A percentile compares a stretch with the other conserved stretches of the same genome.
Evolutionary conservation across 768 basidiomycete species (phyloP).

Genomic region (Hysterangium stoloniferum): DNA sequence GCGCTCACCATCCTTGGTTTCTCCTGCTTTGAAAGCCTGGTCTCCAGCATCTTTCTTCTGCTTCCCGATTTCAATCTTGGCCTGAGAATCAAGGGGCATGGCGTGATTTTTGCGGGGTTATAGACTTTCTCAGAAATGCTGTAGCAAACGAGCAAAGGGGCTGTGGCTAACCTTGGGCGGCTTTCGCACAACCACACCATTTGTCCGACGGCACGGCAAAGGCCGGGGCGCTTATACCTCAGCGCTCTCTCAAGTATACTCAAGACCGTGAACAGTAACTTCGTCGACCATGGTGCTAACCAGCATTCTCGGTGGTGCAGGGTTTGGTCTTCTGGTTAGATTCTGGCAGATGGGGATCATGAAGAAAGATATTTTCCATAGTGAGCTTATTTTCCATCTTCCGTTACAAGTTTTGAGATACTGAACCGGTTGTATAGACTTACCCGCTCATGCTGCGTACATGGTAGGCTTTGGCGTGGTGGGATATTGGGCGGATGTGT

Average conservation of each 20-base stretch:
- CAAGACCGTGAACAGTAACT: no score
- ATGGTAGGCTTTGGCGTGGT: conserved; percentile 63
- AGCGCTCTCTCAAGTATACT: no score
- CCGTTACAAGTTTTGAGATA: not conserved
- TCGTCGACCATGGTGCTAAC: conserved; percentile 48
- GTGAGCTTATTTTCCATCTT: conserved; percentile 42
- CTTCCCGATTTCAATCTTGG: conserved; percentile 54
- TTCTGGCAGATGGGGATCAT: conserved; percentile 86
- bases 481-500: conserved; percentile 68
- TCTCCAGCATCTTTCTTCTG: conserved; percentile 62
- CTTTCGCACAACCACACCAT: not conserved
- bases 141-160: not conserved
- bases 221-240: no score
- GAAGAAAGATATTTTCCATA: conserved; percentile 67
- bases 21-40: conserved; percentile 59
- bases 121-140: not conserved
- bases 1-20: conserved; percentile 49
- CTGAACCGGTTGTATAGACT: conserved; percentile 40
- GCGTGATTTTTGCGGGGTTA: not conserved
- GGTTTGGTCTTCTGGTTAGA: conserved; percentile 76
- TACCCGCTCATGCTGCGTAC: conserved; percentile 59
- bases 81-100: conserved; percentile 19
- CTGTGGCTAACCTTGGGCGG: not conserved
- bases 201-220: not conserved
- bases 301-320: conserved; percentile 69